Base-by-base conservation (phyloP, 1,284 basidiomycete species). In the Blastosporella zonata region DNA sequence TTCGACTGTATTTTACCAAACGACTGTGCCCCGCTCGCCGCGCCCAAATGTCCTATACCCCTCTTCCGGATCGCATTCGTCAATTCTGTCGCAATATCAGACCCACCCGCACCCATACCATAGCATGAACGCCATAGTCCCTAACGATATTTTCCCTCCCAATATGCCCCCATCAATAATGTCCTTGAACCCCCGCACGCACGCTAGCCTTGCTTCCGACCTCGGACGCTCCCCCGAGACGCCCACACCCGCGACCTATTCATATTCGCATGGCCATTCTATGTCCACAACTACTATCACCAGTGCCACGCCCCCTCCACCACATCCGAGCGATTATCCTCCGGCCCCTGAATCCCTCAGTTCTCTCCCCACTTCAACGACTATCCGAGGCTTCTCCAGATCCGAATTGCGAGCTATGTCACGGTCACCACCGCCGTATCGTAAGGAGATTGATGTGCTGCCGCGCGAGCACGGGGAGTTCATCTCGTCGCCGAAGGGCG, bases 1-100 rank as follows among this genome's bases (percentile, higher is more conserved):
- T 57, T 69, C 75, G 53, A 80, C 74, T 75, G 77, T 81, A 74
- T 81, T 70, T 66, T 81, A 81, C 62, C 77, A 81, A 67, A 79
- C 77, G 21, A 68, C 72, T 49, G 61, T 55, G 41, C 64, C 70
- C 39, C 57, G 67, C 52, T 69, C 67, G 17, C 67, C 70, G 31
- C 61, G 67, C 42, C 63, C 67, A 25, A 64, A 63, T 53, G 55
- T 66, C 31, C 46, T 69, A 71, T 74, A 75, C 68, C 72, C 74
- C 53, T 65, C 55, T 60, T 59, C 68, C 45, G 71, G 70, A 69
- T 65, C 68, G 50, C 70, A 70, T 57, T 62, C 64, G 25, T 64
- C 68, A 43, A 66, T 68, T 55, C 59, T 70, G 28, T 64, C 68
- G 17, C 69, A 70, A 58, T 71, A 67, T 59, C 62, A 68, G 43